Percentiles rank a stretch among this genome's conserved stretches.
phyloP scores from a whole-genome alignment of 2,329 filamentous ascomycete genomes.

The Verruconis gallopava region DNA sequence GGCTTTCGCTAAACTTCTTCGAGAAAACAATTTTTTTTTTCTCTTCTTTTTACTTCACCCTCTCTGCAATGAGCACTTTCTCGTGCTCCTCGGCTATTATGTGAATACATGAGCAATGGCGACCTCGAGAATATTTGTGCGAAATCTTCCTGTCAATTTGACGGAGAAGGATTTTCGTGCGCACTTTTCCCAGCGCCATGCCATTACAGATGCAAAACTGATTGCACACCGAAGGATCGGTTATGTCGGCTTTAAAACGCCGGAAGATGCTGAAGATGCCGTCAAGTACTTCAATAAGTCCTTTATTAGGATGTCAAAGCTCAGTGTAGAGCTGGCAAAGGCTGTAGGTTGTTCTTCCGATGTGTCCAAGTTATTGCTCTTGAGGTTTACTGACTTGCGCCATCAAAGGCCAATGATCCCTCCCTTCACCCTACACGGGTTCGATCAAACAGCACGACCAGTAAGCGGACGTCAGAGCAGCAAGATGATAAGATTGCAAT shows the following conservation, averaged over 20 bases:
- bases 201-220: constrained; percentile 85
- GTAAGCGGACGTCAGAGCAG: background rate
- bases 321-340: constrained; percentile 75
- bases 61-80: too few species aligned
- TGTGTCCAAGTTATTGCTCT: background rate
- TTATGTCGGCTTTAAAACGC: constrained; percentile 83
- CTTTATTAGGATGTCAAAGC: constrained; percentile 92
- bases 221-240: constrained; percentile 83
- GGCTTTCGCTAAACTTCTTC: too few species aligned
- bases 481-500: too few species aligned
- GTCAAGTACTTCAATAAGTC: constrained; percentile 93
- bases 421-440: constrained; percentile 6
- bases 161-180: constrained; percentile 75
- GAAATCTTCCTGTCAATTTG: constrained; percentile 70
- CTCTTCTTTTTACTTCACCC: too few species aligned
- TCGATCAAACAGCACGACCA: background rate
- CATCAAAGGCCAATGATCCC: constrained; percentile 4
- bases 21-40: too few species aligned
- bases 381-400: background rate
- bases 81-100: too few species aligned
- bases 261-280: constrained; percentile 66
- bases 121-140: constrained; percentile 61
- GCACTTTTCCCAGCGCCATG: constrained; percentile 67
- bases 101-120: background rate
- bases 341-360: constrained; percentile 47